phyloP scores from a whole-genome alignment of 1,284 basidiomycete species.

The Trametes pubescens region DNA sequence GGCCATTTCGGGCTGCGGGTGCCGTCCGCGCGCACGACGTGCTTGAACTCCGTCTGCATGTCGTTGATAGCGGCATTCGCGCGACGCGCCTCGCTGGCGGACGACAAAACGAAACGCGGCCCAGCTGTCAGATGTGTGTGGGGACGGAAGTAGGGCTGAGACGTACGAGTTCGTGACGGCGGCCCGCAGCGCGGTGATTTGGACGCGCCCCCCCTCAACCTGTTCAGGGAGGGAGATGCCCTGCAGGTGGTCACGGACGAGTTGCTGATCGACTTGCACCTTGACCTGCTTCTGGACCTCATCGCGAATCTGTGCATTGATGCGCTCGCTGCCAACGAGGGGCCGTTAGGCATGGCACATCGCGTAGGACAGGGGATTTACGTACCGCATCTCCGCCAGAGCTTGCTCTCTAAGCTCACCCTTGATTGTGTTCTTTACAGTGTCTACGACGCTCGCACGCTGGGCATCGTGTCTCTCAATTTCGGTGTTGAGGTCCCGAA shows the following conservation, averaged over 20 bases:
- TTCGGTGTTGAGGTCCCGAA: slow-evolving; percentile 38
- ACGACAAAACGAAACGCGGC: not conserved
- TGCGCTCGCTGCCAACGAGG: slow-evolving; percentile 41
- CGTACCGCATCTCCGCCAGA: slow-evolving; percentile 34
- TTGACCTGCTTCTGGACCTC: slow-evolving; percentile 45
- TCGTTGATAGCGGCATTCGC: slow-evolving; percentile 53
- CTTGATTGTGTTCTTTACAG: slow-evolving; percentile 47
- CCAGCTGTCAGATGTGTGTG: not conserved
- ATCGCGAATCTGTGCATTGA: slow-evolving; percentile 47
- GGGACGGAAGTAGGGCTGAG: slow-evolving; percentile 38
- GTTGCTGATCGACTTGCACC: slow-evolving; percentile 43
- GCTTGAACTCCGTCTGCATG: slow-evolving; percentile 52
- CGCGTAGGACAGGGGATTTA: not conserved
- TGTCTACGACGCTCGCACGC: slow-evolving; percentile 44
- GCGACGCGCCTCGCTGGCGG: slow-evolving; percentile 55
- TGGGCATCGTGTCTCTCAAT: slow-evolving; percentile 48
- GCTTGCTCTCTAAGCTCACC: slow-evolving; percentile 47
- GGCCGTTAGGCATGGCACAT: not conserved
- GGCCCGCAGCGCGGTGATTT: slow-evolving; percentile 51
- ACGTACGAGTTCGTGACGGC: slow-evolving; percentile 62
- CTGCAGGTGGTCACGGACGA: slow-evolving; percentile 53
- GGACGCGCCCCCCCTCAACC: slow-evolving; percentile 50
- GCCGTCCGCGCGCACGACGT: slow-evolving; percentile 57
- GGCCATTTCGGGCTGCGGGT: slow-evolving; percentile 57
- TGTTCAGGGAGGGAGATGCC: slow-evolving; percentile 56